Conservation (phyloP, 106 monocot genomes). For the Apostasia ramifera region DNA sequence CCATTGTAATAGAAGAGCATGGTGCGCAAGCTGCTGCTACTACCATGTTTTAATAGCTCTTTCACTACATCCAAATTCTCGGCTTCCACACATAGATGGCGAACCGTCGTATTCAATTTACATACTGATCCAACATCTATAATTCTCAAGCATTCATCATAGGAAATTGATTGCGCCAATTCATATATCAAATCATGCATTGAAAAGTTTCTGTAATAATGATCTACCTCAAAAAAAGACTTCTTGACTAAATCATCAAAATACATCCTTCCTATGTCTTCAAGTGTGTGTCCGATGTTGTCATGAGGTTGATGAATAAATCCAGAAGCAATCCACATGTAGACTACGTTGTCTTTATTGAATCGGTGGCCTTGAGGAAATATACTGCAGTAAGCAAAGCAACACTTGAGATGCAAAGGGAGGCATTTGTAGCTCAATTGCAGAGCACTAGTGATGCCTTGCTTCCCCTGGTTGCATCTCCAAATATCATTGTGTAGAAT, state of each 20-base stretch:
- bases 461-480: not conserved
- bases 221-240: constrained; percentile 7
- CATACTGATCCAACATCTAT: not conserved
- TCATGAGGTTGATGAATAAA: constrained; percentile 10
- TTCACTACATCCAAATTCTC: not conserved
- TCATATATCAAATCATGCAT: constrained; percentile 38
- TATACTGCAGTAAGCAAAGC: constrained; percentile 28
- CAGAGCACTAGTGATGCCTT: constrained; percentile 14
- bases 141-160: constrained; percentile 9
- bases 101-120: not conserved
- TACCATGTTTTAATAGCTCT: not conserved
- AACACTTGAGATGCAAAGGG: constrained; percentile 19
- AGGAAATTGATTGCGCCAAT: constrained; percentile 19
- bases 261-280: constrained; percentile 14
- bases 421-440: constrained; percentile 25
- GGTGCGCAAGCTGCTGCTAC: not conserved
- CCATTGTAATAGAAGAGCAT: not conserved
- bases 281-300: not conserved
- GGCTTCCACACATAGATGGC: constrained; percentile 13
- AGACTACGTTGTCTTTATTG: constrained; percentile 12
- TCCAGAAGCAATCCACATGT: constrained; percentile 42
- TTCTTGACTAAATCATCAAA: constrained; percentile 17
- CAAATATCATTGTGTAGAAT: too few species aligned
- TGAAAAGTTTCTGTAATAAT: not conserved
- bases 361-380: constrained; percentile 22